Evolutionary conservation across 345 rosid genomes (phyloP), one percentile per base, ranked within the genome.

Genomic region (Fremontodendron californicum): DNA sequence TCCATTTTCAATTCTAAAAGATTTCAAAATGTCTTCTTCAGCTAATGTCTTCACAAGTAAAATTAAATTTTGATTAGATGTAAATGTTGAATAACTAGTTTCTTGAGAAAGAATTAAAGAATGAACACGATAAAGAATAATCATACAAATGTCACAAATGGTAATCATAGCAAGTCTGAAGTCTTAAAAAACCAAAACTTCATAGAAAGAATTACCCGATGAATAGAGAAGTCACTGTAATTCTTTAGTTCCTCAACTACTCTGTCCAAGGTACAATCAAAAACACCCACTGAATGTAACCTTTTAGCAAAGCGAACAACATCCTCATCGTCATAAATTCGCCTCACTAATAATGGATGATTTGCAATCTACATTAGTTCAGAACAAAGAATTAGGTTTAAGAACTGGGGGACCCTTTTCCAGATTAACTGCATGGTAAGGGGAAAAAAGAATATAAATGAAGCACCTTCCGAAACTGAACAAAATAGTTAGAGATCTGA

Each of bases 301-400:
- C 81, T 93, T 84, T 80, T 92, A 70, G 97, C 94, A 12, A 85
- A 88, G 79, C 88, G 84, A 84, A 89, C 79, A 63, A 93, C 90
- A 78, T 93, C 99, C 55, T 87, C 89, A 37, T 93, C 93, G 25
- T 79, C 84, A 84, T 92, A 96, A 77, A 93, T 86, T 78, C 93
- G 87, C 89, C 99, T 88, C 78, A 93, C 92, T 78, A 93, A 82
- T 77, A 96, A 92, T 62, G 98, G 99, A 87, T 96, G 99, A 82
- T 96, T 96, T 83, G 98, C 97, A 83, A 96, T 96, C 99, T 93
- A 84, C 37, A 73, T 5, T 29, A 77, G 33, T 42, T 67, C 54
- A 68, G 71, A 49, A 62, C 33, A 49, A 55, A 78, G 6, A 49
- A 70, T 62, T 52, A 71, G 78, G 77, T 78, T 43, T 45, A 63